Base-by-base conservation (phyloP, 179 eudicot genomes). In the Spergularia azorica region DNA sequence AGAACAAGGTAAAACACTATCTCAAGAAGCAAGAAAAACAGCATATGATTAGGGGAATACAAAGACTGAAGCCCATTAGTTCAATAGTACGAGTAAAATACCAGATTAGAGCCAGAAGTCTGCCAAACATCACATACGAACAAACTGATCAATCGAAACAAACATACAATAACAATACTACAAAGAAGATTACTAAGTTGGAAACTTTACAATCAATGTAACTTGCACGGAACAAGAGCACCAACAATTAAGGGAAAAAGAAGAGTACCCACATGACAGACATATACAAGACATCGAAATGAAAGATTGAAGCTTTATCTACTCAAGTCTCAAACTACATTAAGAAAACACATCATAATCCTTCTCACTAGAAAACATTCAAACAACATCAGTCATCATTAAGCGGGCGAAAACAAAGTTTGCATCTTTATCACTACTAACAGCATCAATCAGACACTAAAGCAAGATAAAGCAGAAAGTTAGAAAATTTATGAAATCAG, bases 251-350 rank as follows among this genome's bases (percentile, higher is more conserved):
- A 0, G 48, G 48, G 48, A 26, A 26, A 26, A 26, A n/a, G n/a
- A n/a, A n/a, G n/a, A n/a, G n/a, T n/a, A n/a, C n/a, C n/a, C n/a
- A n/a, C n/a, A n/a, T n/a, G n/a, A n/a, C n/a, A n/a, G n/a, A n/a
- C n/a, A n/a, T n/a, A n/a, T n/a, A n/a, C n/a, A n/a, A n/a, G n/a
- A n/a, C n/a, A n/a, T n/a, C n/a, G n/a, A n/a, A n/a, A n/a, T n/a
- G n/a, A n/a, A n/a, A 70, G 73, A 54, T 54, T 32, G 59, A 70
- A 13, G 14, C 73, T 54, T 70, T 70, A 32, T n/a, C 46, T 10
- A 55, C 26, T 14, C 48, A 43, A 43, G 48, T 4, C 48, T 6
- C 12, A 54, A 54, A 50, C 72, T 50, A 68, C 72, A 67, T 66
- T 20, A 41, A 46, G 51, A 66, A 66, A 66, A 16, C 15, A 66